These are phyloP conservation scores for Skeletonema marinoi DNA, from an alignment of 108 stramenopile genomes.

Conservation along the genomic window DNA sequence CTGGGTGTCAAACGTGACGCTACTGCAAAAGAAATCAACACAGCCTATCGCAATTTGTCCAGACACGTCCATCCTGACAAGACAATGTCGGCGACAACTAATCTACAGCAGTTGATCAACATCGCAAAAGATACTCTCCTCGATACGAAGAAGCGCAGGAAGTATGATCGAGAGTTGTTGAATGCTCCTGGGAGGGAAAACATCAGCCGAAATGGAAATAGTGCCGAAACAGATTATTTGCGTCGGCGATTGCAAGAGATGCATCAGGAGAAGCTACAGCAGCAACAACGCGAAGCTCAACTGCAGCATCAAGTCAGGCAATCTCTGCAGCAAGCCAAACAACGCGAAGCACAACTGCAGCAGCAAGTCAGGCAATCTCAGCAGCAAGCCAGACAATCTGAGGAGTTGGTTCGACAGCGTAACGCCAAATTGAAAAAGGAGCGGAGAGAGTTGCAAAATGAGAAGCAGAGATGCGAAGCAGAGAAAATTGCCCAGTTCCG, in stretches of 20 bases:
- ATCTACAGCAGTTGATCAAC: background rate
- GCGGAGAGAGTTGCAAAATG: too few species aligned
- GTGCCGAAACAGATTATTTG: background rate
- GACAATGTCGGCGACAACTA: background rate
- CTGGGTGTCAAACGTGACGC: background rate
- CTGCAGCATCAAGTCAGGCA: background rate
- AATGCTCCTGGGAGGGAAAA: background rate
- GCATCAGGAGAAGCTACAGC: background rate
- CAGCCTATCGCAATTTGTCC: background rate
- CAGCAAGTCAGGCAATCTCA: background rate
- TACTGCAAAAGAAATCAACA: background rate
- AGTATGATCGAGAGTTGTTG: background rate
- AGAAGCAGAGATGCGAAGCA: too few species aligned
- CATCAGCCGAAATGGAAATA: background rate
- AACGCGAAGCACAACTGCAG: background rate
- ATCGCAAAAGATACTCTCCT: background rate
- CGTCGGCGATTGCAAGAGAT: background rate
- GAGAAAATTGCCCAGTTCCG: too few species aligned
- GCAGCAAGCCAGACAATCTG: background rate
- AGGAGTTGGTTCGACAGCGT: too few species aligned
- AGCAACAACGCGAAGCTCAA: background rate
- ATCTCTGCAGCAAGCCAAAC: background rate
- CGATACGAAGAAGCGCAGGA: background rate
- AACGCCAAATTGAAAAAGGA: too few species aligned
- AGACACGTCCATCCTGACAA: background rate